Evolutionary conservation across 2,329 filamentous ascomycete species (phyloP).

Genomic region (Didymosphaeria variabile): DNA sequence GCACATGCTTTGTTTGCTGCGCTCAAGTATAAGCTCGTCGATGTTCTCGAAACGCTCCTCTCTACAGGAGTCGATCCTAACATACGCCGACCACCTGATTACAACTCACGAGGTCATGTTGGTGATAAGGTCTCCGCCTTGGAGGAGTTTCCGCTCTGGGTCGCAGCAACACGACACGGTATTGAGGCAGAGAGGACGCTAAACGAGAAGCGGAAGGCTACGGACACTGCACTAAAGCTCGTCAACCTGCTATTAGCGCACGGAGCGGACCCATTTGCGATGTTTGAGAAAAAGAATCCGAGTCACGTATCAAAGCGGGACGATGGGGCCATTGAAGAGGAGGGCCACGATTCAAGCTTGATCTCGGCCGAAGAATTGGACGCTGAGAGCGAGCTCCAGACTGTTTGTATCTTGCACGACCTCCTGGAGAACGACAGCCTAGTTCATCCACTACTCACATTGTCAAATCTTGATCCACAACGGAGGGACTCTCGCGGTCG

Average conservation of each 20-base stretch:
- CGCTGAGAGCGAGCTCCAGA: constrained; percentile 2
- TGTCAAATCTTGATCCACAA: constrained; percentile 15
- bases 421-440: constrained; percentile 12
- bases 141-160: constrained; percentile 9
- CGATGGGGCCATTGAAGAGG: neutral
- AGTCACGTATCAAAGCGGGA: neutral
- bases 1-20: constrained; percentile 16
- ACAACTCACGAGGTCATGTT: neutral
- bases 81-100: neutral
- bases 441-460: constrained; percentile 16
- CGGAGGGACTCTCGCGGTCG: constrained; percentile 14
- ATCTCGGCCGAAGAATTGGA: neutral
- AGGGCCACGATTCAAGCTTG: neutral
- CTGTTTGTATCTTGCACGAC: constrained; percentile 17
- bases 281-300: neutral
- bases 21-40: constrained; percentile 1
- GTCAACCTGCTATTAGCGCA: constrained; percentile 11
- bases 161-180: neutral
- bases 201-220: neutral
- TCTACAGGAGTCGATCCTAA: constrained; percentile 16
- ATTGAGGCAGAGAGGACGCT: neutral
- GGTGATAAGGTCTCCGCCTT: neutral
- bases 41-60: constrained; percentile 15
- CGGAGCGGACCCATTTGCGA: constrained; percentile 16
- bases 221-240: neutral